A percentile compares a stretch with the other conserved stretches of the same genome.
These are phyloP conservation scores for Xerocomellus amylosporus DNA, from an alignment of 768 basidiomycete genomes.

Conservation along the genomic window DNA sequence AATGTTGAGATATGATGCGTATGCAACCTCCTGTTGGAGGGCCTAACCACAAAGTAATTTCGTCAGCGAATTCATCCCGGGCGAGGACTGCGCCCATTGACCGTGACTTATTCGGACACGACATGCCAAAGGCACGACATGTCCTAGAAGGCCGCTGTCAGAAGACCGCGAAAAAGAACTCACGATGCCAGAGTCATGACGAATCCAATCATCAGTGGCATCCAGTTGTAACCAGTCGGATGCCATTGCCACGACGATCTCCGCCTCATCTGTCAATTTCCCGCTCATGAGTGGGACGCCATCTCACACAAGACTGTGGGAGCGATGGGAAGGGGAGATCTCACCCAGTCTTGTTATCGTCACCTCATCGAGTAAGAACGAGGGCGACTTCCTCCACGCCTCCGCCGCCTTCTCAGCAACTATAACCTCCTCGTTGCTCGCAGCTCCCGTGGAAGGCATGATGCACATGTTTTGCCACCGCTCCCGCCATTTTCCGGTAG, in stretches of 20 bases:
- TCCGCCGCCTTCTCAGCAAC: conserved; percentile 68
- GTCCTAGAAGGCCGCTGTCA: conserved; percentile 3
- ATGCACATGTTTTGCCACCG: conserved; percentile 92
- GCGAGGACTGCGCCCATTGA: conserved; percentile 20
- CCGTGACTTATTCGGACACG: conserved; percentile 10
- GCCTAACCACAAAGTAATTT: conserved; percentile 53
- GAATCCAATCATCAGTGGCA: conserved; percentile 86
- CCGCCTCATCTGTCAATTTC: conserved; percentile 61
- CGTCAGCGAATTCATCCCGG: conserved; percentile 12
- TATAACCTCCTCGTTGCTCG: conserved; percentile 38
- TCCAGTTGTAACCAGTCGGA: conserved; percentile 97
- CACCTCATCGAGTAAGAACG: conserved; percentile 79
- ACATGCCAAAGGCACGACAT: conserved; percentile 14
- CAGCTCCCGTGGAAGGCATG: conserved; percentile 44
- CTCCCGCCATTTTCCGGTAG: conserved; percentile 79
- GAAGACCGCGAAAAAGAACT: conserved; percentile 32
- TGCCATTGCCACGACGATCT: conserved; percentile 68
- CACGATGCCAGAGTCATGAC: conserved; percentile 95
- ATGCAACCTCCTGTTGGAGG: conserved; percentile 87
- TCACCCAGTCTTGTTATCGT: conserved; percentile 78
- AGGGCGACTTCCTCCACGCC: conserved; percentile 80
- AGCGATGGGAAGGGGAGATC: conserved; percentile 26
- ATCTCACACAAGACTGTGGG: conserved; percentile 10
- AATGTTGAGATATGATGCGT: conserved; percentile 89
- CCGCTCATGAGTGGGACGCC: conserved; percentile 11